Percentiles rank a stretch among this genome's conserved stretches.
Evolutionary conservation across 2,329 filamentous ascomycete species (phyloP).

Genomic region (Diaporthe sp.): DNA sequence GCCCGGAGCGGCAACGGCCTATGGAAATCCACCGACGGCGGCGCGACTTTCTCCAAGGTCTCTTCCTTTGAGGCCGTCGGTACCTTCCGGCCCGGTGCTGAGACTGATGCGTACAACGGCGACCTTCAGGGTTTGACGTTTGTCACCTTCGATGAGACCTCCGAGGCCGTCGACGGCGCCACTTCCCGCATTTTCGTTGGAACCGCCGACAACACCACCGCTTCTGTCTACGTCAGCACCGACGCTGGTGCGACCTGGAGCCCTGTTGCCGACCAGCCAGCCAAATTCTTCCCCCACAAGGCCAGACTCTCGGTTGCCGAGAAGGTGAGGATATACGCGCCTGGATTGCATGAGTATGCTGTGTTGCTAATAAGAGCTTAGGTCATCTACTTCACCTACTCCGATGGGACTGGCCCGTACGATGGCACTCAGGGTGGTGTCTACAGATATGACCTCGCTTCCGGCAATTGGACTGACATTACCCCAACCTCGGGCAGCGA

Average conservation of each 20-base stretch:
- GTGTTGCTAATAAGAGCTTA: neutral
- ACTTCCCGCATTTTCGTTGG: conserved; percentile 71
- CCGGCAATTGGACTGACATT: conserved; percentile 67
- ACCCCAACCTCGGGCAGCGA: conserved; percentile 63
- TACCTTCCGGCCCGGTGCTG: conserved; percentile 61
- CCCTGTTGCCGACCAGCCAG: conserved; percentile 63
- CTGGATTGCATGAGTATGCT: neutral
- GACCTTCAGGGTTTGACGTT: conserved; percentile 65
- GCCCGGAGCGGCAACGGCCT: conserved; percentile 71
- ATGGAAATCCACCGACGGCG: conserved; percentile 70
- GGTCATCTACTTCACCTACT: conserved; percentile 65
- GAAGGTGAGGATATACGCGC: conserved; percentile 51
- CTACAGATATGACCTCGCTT: conserved; percentile 66
- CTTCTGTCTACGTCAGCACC: conserved; percentile 64
- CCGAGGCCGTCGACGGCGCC: conserved; percentile 57
- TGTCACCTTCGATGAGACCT: conserved; percentile 69
- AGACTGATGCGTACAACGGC: conserved; percentile 59
- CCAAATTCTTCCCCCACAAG: conserved; percentile 67
- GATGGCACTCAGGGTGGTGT: conserved; percentile 67
- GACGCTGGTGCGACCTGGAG: conserved; percentile 68
- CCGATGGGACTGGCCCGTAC: conserved; percentile 68
- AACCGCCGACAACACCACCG: conserved; percentile 64
- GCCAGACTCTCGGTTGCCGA: conserved; percentile 63
- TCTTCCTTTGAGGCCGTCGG: conserved; percentile 65
- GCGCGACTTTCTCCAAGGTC: conserved; percentile 66